Evolutionary conservation across 352 stramenopile genomes (phyloP), one percentile per base, ranked within the genome.

Genomic region (Chrysophaeum taylorii): DNA sequence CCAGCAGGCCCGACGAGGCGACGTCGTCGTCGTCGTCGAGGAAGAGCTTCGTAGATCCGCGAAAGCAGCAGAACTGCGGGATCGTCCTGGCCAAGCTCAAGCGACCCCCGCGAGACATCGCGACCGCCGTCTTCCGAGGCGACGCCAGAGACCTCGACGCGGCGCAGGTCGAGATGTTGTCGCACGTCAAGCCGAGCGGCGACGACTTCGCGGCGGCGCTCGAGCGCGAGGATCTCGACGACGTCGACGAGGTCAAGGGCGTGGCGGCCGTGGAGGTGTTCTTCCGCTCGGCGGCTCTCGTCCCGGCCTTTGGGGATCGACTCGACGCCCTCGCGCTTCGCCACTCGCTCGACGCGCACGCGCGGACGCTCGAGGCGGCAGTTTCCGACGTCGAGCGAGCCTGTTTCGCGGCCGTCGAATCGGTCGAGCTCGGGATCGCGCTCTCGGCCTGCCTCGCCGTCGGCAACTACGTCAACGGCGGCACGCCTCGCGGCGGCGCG

Each of bases 401-500:
- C 45, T 7, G 18, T 25, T 4, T 54, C 45, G 45, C 12, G 45
- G 45, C 45, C 18, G 45, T 23, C 5, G 12, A 7, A 4, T 16
- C 45, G 45, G 45, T 25, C 18, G 45, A 16, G 45, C 23, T 4
- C 45, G n/a, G 45, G 12, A 4, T 27, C 45, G 45, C 45, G 45
- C 45, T 54, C 18, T 9, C 12, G 45, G 45, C 45, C 7, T 16
- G 18, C 18, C 45, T 54, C 45, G 12, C 12, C 12, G 45, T 54
- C 45, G 45, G 45, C 7, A 54, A 54, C 45, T 54, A 54, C 45
- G 7, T 54, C 45, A 54, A 54, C 45, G 45, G 45, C 45, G 45
- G 45, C 45, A 25, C 45, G 7, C 5, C 45, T 4, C 45, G 45
- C 7, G 45, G 45, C 45, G 12, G 12, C 7, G 45, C 45, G 18